Base-by-base conservation (phyloP, 306 rosid genomes). In the Gleditsia sinensis region DNA sequence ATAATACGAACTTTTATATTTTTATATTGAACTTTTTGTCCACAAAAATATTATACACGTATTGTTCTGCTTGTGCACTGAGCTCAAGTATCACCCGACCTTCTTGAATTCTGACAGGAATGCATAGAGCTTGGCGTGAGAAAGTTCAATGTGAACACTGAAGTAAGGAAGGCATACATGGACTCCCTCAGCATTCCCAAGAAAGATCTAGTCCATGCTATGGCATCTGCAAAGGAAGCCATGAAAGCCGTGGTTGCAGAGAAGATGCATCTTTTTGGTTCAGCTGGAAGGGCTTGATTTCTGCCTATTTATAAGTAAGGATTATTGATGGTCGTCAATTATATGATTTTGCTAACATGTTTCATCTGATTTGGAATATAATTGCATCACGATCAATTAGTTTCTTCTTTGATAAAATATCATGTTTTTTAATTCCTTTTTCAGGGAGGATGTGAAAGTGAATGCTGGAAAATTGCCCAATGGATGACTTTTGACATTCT, bases 71-170 rank as follows among this genome's bases (percentile, higher is more conserved):
- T 46, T n/a, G 4, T 39, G 21, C 57, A 61, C 19, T 66, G 64
- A 49, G 59, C 3, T 72, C 27, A 53, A 45, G 57, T 39, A 50
- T 54, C 51, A 7, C 12, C 23, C 53, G 59, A 50, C 53, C 65
- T 73, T 66, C n/a, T 69, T 63, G 75, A 63, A 53, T 76, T 28
- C 21, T 66, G 25, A 75, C 89, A 94, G 98, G 87, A 75, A 69
- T 91, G 98, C 75, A 86, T 91, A 75, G 80, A 81, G 56, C 86
- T 50, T 13, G 96, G 98, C 1, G 97, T 94, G 76, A 89, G 91
- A 75, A 94, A 94, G 82, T 94, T 94, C 90, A 94, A 94, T 61
- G 98, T 94, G 25, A 94, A 94, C 85, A 94, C 98, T 0, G 98
- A 94, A 79, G 93, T 94, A 53, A 89, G 97, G 54, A 89, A 88